These are phyloP conservation scores for Phylloporus sp. DNA, from an alignment of 768 basidiomycete species.

Conservation along the genomic window DNA sequence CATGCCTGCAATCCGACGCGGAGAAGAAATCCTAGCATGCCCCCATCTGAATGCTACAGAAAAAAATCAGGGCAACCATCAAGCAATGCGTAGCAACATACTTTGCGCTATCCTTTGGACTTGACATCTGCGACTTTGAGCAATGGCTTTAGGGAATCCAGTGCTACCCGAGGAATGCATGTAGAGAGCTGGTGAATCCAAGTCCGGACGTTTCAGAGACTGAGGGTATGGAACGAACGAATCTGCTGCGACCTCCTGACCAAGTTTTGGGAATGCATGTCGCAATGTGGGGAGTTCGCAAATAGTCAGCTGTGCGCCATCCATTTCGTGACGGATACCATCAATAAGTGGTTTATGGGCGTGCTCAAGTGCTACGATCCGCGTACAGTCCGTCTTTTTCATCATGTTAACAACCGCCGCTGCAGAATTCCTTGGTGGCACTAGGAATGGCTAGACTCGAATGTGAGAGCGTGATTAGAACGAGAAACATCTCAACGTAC, in stretches of 20 bases:
- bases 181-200: conserved; percentile 38
- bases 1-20: conserved; percentile 21
- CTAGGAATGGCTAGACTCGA: conserved; percentile 29
- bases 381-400: conserved; percentile 17
- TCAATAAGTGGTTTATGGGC: conserved; percentile 17
- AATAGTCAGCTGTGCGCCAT: conserved; percentile 2
- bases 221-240: conserved; percentile 17
- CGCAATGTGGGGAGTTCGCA: conserved; percentile 18
- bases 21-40: conserved; percentile 5
- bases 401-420: conserved; percentile 32
- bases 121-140: conserved; percentile 31
- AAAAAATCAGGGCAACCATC: not conserved
- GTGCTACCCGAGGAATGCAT: conserved; percentile 49
- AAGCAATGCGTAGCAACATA: conserved; percentile 16
- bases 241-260: conserved; percentile 24
- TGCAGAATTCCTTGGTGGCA: conserved; percentile 39
- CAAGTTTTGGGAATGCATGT: conserved; percentile 39
- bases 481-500: conserved; percentile 27
- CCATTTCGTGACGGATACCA: not conserved
- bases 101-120: conserved; percentile 33
- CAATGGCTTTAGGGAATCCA: conserved; percentile 45
- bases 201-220: conserved; percentile 9
- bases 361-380: conserved; percentile 16
- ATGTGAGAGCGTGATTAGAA: conserved; percentile 20
- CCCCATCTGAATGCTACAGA: conserved; percentile 1